Evolutionary conservation across 768 basidiomycete species (phyloP), one percentile per base, ranked within the genome.

Genomic region (Crucibulum laeve): DNA sequence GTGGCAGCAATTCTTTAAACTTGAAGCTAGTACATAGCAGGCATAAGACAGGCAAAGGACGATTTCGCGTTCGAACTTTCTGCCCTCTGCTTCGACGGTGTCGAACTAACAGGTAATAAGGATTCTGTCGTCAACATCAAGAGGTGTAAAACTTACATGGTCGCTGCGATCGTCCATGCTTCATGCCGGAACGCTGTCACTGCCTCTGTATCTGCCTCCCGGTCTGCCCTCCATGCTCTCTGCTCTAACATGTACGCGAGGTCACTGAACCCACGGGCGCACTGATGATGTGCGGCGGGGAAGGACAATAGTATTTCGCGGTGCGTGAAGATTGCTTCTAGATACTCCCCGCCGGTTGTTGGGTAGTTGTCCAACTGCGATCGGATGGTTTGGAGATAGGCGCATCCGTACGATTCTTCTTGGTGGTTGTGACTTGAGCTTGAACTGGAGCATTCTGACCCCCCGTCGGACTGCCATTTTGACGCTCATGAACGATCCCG

Each of bases 311-410:
- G 69, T 26, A 84, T 76, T 57, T 83, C 79, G 56, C 87, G 84
- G 65, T 90, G 87, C 0, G 80, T 79, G 63, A 87, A 85, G 53
- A 90, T 81, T 40, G 76, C 71, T 56, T 90, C 87, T 62, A 90
- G 76, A 56, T 87, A 90, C 46, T 77, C 84, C 53, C 85, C 86
- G 64, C 76, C 73, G 37, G 82, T 84, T 43, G 82, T 87, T 43
- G 59, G 60, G 48, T 65, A 76, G 34, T 61, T 67, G 52, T 72
- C 74, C 60, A 84, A 58, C 45, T 80, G 80, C 43, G 69, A 68
- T 52, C 74, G 76, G 51, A 84, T 72, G 50, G 73, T 64, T 58
- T 77, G 76, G 38, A 84, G 74, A 59, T 78, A 82, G 40, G 71
- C 77, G 70, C 82, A 84, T 48, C 79, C 82, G 63, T 66, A 69